Evolutionary conservation across 257 asterid species (phyloP).

Genomic region (Solanum peruvianum): DNA sequence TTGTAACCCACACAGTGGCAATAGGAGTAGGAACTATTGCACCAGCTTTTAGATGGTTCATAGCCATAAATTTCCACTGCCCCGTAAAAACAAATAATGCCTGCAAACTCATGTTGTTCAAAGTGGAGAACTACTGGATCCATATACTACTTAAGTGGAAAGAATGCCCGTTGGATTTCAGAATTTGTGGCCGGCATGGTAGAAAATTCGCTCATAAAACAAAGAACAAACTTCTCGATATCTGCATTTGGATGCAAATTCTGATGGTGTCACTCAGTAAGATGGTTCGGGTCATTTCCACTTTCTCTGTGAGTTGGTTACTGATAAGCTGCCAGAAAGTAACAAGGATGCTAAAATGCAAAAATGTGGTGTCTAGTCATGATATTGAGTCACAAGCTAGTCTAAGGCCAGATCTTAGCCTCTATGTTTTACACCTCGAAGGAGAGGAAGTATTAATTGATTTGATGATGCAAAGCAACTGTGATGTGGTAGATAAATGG

Average conservation of each 20-base stretch:
- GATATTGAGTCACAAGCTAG: slow-evolving; percentile 15
- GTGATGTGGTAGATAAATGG: slow-evolving; percentile 47
- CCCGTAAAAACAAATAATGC: slow-evolving; percentile 24
- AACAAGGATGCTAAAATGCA: slow-evolving; percentile 14
- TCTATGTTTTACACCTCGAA: slow-evolving; percentile 62
- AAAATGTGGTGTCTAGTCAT: slow-evolving; percentile 1
- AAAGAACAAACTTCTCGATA: slow-evolving; percentile 23
- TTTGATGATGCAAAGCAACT: slow-evolving; percentile 43
- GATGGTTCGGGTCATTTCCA: slow-evolving; percentile 40
- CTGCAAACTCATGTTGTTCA: slow-evolving; percentile 3
- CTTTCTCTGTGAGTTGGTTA: slow-evolving; percentile 19
- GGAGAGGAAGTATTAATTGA: slow-evolving; percentile 65
- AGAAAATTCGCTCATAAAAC: slow-evolving; percentile 34
- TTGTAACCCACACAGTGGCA: slow-evolving; percentile 43
- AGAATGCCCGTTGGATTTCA: slow-evolving; percentile 37
- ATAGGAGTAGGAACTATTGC: slow-evolving; percentile 55
- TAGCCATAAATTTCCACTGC: slow-evolving; percentile 45
- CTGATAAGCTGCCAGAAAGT: slow-evolving; percentile 18
- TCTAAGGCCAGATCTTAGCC: slow-evolving; percentile 36
- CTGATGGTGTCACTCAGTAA: slow-evolving; percentile 52
- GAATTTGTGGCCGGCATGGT: slow-evolving; percentile 23
- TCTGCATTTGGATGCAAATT: slow-evolving; percentile 46
- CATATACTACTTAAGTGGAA: slow-evolving; percentile 25
- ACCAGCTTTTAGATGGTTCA: slow-evolving; percentile 66
- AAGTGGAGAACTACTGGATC: slow-evolving; percentile 63